These are phyloP conservation scores for Phytophthora sp. DNA, from an alignment of 352 stramenopile genomes.

Conservation along the genomic window DNA sequence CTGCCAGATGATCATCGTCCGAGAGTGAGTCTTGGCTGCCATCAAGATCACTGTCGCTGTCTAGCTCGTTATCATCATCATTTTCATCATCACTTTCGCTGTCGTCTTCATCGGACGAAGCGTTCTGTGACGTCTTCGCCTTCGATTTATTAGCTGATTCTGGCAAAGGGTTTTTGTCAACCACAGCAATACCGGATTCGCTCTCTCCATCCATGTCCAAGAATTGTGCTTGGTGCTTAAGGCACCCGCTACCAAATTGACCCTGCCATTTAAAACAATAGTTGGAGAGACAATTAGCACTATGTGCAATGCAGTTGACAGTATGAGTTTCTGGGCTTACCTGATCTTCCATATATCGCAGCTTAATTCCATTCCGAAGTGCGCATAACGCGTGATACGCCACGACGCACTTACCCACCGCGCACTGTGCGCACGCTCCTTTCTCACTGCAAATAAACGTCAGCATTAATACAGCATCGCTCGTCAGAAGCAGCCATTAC, in stretches of 20 bases:
- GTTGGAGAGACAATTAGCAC: too few species aligned
- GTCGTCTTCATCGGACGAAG: slow-evolving; percentile 41
- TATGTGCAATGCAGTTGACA: background rate
- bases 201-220: slow-evolving; percentile 35
- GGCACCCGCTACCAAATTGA: slow-evolving; percentile 71
- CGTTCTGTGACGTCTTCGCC: slow-evolving; percentile 24
- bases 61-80: slow-evolving; percentile 42
- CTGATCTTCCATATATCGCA: slow-evolving; percentile 68
- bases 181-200: slow-evolving; percentile 16
- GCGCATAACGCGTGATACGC: slow-evolving; percentile 79
- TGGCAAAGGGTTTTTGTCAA: slow-evolving; percentile 17
- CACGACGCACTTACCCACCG: slow-evolving; percentile 69
- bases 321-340: slow-evolving; percentile 21
- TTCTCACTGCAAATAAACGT: slow-evolving; percentile 65
- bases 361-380: slow-evolving; percentile 60
- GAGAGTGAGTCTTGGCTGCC: slow-evolving; percentile 35
- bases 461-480: slow-evolving; percentile 7
- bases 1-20: slow-evolving; percentile 17
- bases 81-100: slow-evolving; percentile 32
- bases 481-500: slow-evolving; percentile 1
- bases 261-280: slow-evolving; percentile 28
- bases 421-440: slow-evolving; percentile 76
- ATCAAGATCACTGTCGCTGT: slow-evolving; percentile 49
- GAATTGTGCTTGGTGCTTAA: slow-evolving; percentile 67
- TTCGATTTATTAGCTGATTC: slow-evolving; percentile 22